These are phyloP conservation scores for Trichoderma sp. DNA, from an alignment of 2,329 filamentous ascomycete genomes.

Conservation along the genomic window DNA sequence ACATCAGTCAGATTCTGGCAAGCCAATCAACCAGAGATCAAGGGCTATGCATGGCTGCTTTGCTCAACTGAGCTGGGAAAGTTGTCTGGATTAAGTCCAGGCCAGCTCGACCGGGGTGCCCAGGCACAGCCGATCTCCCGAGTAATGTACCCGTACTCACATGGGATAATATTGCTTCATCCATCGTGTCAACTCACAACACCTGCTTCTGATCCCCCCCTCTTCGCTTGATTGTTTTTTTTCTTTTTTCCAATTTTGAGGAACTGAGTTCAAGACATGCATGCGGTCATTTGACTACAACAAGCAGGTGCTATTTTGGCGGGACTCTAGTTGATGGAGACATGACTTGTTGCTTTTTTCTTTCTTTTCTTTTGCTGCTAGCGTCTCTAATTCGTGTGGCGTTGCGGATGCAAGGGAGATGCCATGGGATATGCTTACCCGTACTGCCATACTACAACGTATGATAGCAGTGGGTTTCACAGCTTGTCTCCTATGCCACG, in stretches of 20 bases:
- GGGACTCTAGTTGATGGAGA: not conserved
- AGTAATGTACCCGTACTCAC: not conserved
- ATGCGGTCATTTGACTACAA: not conserved
- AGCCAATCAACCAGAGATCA: not conserved
- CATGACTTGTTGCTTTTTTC: not conserved
- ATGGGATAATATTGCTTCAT: not conserved
- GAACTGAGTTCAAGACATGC: not conserved
- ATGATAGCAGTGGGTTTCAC: not conserved
- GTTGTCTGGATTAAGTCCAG: not conserved
- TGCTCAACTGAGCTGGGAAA: not conserved
- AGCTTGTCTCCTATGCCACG: not conserved
- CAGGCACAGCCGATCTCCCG: conserved; percentile 15
- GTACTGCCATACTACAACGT: not conserved
- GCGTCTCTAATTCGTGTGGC: not conserved
- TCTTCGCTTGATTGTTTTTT: not conserved
- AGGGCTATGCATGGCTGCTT: not conserved
- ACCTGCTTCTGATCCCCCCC: not conserved
- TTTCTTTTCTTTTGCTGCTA: not conserved
- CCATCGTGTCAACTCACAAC: not conserved
- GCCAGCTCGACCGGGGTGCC: not conserved
- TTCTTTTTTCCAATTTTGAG: not conserved
- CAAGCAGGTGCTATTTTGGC: not conserved
- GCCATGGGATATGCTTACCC: not conserved
- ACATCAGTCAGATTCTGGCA: not conserved
- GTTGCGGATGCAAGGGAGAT: conserved; percentile 10